phyloP scores from a whole-genome alignment of 768 basidiomycete species.

The Suillus plorans region DNA sequence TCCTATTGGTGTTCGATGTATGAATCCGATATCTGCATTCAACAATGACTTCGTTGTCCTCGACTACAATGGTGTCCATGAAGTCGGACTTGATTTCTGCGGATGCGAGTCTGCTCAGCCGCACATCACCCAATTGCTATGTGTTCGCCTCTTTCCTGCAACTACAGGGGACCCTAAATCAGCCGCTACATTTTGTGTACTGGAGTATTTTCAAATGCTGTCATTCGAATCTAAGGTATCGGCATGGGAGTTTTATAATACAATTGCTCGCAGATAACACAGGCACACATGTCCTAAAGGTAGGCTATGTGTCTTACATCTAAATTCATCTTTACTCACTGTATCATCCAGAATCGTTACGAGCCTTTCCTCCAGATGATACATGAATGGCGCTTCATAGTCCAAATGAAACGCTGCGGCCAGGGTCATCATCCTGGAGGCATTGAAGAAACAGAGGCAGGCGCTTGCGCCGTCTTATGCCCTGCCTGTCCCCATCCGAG shows the following conservation, averaged over 20 bases:
- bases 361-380: not conserved
- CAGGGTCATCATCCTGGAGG: not conserved
- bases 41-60: conserved; percentile 19
- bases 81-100: conserved; percentile 16
- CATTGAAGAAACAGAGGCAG: not conserved
- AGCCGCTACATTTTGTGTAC: conserved; percentile 25
- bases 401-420: not conserved
- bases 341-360: not conserved
- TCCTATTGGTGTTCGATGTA: conserved; percentile 13
- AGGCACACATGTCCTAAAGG: conserved; percentile 11
- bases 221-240: conserved; percentile 29
- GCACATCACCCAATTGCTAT: conserved; percentile 11
- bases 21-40: not conserved
- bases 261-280: conserved; percentile 11
- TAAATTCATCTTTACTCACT: not conserved
- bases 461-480: conserved; percentile 1
- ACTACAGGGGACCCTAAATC: conserved; percentile 23
- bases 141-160: conserved; percentile 9
- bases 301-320: not conserved
- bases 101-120: conserved; percentile 6
- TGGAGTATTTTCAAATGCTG: conserved; percentile 26
- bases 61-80: conserved; percentile 24
- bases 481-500: conserved; percentile 8
- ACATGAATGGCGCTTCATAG: not conserved
- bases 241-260: conserved; percentile 24